Evolutionary conservation across 768 basidiomycete species (phyloP).

Genomic region (Xerocomus spinulosus): DNA sequence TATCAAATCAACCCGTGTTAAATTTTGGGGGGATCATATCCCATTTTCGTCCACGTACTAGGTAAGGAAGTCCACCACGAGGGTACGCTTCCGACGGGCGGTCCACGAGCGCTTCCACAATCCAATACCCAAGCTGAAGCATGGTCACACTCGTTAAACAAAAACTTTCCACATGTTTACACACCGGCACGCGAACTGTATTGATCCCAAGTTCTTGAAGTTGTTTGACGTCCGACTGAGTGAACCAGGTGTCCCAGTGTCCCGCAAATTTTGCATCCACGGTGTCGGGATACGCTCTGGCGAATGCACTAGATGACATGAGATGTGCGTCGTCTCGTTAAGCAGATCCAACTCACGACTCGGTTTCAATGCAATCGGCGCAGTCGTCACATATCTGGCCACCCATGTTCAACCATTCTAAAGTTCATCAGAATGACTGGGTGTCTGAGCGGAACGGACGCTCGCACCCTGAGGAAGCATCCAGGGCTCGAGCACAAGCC

Average conservation of each 20-base stretch:
- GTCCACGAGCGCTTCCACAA: constrained; percentile 68
- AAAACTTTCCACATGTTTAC: constrained; percentile 18
- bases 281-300: constrained; percentile 51
- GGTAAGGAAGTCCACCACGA: constrained; percentile 59
- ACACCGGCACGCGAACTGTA: constrained; percentile 70
- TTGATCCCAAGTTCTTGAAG: constrained; percentile 58
- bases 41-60: constrained; percentile 39
- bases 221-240: constrained; percentile 51
- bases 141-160: neutral
- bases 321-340: neutral
- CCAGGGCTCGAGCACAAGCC: constrained; percentile 79
- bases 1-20: constrained; percentile 22
- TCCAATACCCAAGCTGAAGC: constrained; percentile 74
- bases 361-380: constrained; percentile 56
- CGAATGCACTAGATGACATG: constrained; percentile 45
- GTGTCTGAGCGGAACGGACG: neutral
- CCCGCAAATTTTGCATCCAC: constrained; percentile 54
- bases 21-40: neutral
- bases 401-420: constrained; percentile 74
- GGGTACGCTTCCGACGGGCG: constrained; percentile 58
- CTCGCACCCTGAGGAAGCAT: constrained; percentile 64
- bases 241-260: constrained; percentile 80
- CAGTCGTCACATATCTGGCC: constrained; percentile 59
- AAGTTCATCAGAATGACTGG: neutral
- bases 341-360: constrained; percentile 45